These are phyloP conservation scores for Gaertneriomyces semiglobifer DNA, from an alignment of 192 early-diverging fungal species.

Conservation along the genomic window DNA sequence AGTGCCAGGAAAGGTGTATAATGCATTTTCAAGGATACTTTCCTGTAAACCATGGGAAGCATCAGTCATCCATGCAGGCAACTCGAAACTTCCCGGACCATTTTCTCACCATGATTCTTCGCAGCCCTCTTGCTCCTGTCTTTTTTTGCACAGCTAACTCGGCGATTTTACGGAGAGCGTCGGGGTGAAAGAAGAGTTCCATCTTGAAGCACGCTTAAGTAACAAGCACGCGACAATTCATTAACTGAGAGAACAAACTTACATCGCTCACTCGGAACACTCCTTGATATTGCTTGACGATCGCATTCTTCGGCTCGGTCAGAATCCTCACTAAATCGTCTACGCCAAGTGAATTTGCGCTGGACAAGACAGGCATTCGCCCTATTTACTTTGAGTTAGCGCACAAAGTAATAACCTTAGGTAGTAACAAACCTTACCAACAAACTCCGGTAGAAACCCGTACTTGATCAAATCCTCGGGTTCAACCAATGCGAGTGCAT, in stretches of 20 bases:
- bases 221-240: neutral
- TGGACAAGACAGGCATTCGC: constrained; percentile 79
- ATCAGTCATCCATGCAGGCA: neutral
- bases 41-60: constrained; percentile 43
- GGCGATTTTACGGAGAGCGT: constrained; percentile 69
- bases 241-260: neutral
- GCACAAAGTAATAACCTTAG: neutral
- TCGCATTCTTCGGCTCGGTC: constrained; percentile 76
- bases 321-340: constrained; percentile 72
- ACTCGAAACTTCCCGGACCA: neutral
- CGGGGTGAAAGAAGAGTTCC: constrained; percentile 67
- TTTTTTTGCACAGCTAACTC: constrained; percentile 72
- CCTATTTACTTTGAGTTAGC: constrained; percentile 4
- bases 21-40: constrained; percentile 68
- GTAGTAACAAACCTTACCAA: constrained; percentile 44
- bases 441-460: constrained; percentile 86
- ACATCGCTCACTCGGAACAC: constrained; percentile 66
- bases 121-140: constrained; percentile 81
- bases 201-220: constrained; percentile 27
- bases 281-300: constrained; percentile 76
- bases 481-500: constrained; percentile 63
- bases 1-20: constrained; percentile 77
- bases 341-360: constrained; percentile 62
- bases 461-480: constrained; percentile 78
- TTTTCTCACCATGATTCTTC: constrained; percentile 72